Conservation (phyloP, 2,329 filamentous ascomycete genomes). For the Colletotrichum echinochloae region DNA sequence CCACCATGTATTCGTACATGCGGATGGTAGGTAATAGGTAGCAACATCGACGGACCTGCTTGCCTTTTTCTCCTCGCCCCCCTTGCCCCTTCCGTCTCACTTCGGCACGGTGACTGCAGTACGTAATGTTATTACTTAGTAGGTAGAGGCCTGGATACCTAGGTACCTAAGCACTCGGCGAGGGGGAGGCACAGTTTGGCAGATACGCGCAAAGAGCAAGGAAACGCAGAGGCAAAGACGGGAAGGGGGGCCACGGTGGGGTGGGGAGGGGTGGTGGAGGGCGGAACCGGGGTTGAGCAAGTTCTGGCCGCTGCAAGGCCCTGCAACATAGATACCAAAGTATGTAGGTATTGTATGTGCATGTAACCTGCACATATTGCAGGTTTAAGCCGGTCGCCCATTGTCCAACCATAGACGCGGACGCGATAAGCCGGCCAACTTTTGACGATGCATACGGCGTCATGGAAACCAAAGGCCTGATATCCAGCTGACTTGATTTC, state of each 20-base stretch:
- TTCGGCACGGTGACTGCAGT: not conserved
- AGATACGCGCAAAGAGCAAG: not conserved
- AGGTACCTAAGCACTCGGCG: not conserved
- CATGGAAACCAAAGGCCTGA: constrained; percentile 24
- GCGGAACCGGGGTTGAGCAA: constrained; percentile 24
- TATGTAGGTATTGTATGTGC: no score
- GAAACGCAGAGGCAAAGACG: not conserved
- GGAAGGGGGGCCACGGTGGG: not conserved
- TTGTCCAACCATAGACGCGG: constrained; percentile 36
- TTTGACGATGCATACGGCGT: constrained; percentile 37
- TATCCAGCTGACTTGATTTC: constrained; percentile 19
- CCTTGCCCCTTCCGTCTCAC: not conserved
- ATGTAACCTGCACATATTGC: constrained; percentile 3
- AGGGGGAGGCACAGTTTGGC: not conserved
- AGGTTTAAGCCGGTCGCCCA: constrained; percentile 15
- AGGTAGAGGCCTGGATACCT: not conserved
- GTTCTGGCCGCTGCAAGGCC: constrained; percentile 35
- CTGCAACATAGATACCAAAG: constrained; percentile 18
- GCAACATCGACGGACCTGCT: not conserved
- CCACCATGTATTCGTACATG: not conserved
- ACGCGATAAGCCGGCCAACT: constrained; percentile 34
- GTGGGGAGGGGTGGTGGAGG: not conserved
- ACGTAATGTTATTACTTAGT: not conserved
- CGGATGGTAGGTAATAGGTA: not conserved
- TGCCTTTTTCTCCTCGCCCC: not conserved